A percentile compares a stretch with the other conserved stretches of the same genome.
These are phyloP conservation scores for Croton laevigatus DNA, from an alignment of 441 rosid species.

Conservation along the genomic window DNA sequence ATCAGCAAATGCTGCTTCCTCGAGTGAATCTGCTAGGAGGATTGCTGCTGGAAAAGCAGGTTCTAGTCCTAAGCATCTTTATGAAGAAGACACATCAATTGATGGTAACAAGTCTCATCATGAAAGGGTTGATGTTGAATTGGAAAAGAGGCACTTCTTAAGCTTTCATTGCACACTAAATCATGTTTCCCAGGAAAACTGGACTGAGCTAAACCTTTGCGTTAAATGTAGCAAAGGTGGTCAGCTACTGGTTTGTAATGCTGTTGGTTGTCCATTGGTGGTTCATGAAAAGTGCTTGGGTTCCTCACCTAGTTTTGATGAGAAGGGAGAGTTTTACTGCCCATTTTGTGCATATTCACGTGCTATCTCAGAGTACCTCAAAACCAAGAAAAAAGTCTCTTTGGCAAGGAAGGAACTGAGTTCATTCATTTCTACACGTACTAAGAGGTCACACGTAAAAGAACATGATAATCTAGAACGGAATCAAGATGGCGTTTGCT, in stretches of 20 bases:
- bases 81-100: slow-evolving; percentile 33
- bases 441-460: slow-evolving; percentile 22
- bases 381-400: slow-evolving; percentile 37
- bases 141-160: slow-evolving; percentile 38
- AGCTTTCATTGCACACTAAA: slow-evolving; percentile 28
- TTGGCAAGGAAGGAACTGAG: slow-evolving; percentile 38
- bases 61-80: slow-evolving; percentile 15
- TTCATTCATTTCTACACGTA: slow-evolving; percentile 27
- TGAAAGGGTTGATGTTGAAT: slow-evolving; percentile 30
- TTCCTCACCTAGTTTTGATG: slow-evolving; percentile 34
- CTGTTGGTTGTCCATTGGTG: slow-evolving; percentile 40
- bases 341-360: slow-evolving; percentile 56
- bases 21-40: slow-evolving; percentile 10
- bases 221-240: slow-evolving; percentile 49
- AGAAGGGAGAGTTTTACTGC: slow-evolving; percentile 42
- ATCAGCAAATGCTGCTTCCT: slow-evolving; percentile 13
- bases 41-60: slow-evolving; percentile 9
- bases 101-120: slow-evolving; percentile 24
- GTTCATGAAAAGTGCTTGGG: slow-evolving; percentile 55
- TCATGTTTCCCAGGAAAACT: slow-evolving; percentile 26
- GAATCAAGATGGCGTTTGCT: slow-evolving; percentile 14
- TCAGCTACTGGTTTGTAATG: slow-evolving; percentile 41
- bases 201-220: slow-evolving; percentile 44
- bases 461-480: slow-evolving; percentile 19
- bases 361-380: slow-evolving; percentile 41